Evolutionary conservation across 352 stramenopile genomes (phyloP).

Genomic region (Phytopythium kandeliae): DNA sequence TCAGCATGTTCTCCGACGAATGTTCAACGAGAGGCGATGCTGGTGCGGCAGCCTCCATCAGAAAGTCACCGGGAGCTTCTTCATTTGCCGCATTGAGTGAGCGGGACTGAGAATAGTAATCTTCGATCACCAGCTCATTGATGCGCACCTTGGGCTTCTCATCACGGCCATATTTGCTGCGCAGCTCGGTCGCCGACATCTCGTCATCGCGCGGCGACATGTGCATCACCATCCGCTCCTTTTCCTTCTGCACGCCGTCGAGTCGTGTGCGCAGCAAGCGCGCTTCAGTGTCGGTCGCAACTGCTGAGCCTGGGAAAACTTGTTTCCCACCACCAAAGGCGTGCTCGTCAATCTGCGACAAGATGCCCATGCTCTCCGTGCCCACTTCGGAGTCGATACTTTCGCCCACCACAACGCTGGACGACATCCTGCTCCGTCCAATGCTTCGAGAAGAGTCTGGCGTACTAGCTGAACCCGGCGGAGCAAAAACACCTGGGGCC

Average conservation of each 20-base stretch:
- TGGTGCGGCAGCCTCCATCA: constrained; percentile 37
- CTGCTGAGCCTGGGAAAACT: constrained; percentile 56
- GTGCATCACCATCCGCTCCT: constrained; percentile 46
- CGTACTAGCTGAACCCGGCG: not conserved
- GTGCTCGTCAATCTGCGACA: constrained; percentile 78
- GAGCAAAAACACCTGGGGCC: not conserved
- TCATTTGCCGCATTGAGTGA: constrained; percentile 8
- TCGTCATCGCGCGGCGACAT: constrained; percentile 37
- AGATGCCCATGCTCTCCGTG: constrained; percentile 30
- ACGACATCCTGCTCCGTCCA: constrained; percentile 1
- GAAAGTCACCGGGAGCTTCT: constrained; percentile 39
- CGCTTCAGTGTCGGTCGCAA: constrained; percentile 79
- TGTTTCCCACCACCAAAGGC: constrained; percentile 61
- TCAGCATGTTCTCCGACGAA: constrained; percentile 2
- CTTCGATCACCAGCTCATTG: constrained; percentile 83
- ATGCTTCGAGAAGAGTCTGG: not conserved
- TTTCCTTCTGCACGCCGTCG: constrained; percentile 73
- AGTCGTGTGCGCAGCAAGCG: constrained; percentile 67
- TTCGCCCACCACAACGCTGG: not conserved
- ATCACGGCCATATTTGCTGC: constrained; percentile 37
- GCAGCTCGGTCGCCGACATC: constrained; percentile 50
- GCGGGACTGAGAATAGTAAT: constrained; percentile 63
- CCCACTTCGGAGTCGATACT: not conserved
- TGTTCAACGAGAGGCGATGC: not conserved
- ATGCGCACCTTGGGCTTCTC: constrained; percentile 58